Base-by-base conservation (phyloP, 1,284 basidiomycete genomes). In the Ceratobasidium sp. region DNA sequence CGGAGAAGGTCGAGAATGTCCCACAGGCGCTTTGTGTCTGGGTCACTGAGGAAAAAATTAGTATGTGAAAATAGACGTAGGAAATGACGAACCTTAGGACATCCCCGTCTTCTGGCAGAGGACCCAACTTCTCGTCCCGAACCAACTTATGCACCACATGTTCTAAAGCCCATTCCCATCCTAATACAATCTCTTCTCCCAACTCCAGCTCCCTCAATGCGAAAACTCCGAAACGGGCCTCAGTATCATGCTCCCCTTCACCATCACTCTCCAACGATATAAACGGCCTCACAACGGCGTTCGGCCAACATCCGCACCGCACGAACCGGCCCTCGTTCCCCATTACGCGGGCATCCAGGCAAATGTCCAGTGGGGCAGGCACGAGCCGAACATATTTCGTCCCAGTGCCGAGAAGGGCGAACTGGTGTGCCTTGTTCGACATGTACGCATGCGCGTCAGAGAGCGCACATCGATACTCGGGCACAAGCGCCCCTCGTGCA, bases 81-180 rank as follows among this genome's bases (percentile, higher is more conserved):
- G 59, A 76, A 86, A 77, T 49, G 84, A 82, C 5, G 87, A 86
- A 23, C 84, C 28, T 72, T 38, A 43, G 58, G n/a, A 69, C 73
- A 54, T 61, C 75, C 70, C 52, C 73, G 8, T 49, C 71, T 54
- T 43, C 75, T 64, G 43, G 72, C 54, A 11, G 35, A 43, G 18
- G 66, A n/a, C 80, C 79, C 13, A 80, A 83, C 76, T 89, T 83
- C 62, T 93, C 85, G 59, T 94, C 82, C 18, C 89, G 88, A 3
- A 92, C 92, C 0, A 98, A 83, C 62, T 88, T 84, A 81, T 98
- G 96, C 0, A 98, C 89, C 0, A 93, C 89, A 79, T 95, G 93
- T 5, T 89, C 89, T 78, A 98, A 96, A 77, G 98, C 96, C 96
- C 96, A 98, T 80, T 98, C 95, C 95, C 96, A 98, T 0, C 92